Evolutionary conservation across 495 filamentous ascomycete genomes (phyloP).

Genomic region (Penicillium macrosclerotiorum): DNA sequence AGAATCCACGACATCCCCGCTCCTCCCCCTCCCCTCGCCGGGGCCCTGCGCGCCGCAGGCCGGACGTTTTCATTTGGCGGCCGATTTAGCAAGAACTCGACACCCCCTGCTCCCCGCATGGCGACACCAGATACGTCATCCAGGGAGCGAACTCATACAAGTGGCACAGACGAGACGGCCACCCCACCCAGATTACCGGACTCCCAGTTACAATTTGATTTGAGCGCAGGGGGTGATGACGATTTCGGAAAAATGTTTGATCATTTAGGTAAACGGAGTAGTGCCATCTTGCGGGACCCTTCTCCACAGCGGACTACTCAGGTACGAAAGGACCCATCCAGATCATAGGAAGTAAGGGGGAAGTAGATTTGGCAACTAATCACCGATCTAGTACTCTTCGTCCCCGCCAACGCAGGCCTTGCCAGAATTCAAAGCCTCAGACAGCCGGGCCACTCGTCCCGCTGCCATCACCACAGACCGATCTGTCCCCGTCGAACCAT

Average conservation of each 20-base stretch:
- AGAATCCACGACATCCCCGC: constrained; percentile 56
- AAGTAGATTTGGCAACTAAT: constrained; percentile 15
- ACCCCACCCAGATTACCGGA: constrained; percentile 68
- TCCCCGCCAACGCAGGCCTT: constrained; percentile 17
- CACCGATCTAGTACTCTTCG: constrained; percentile 21
- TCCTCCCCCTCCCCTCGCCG: constrained; percentile 52
- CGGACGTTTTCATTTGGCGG: constrained; percentile 72
- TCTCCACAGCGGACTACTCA: constrained; percentile 19
- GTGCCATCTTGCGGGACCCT: constrained; percentile 24
- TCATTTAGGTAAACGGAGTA: constrained; percentile 56
- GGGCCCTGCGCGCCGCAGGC: constrained; percentile 60
- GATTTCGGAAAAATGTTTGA: constrained; percentile 72
- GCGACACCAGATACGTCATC: constrained; percentile 36
- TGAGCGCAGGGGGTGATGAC: constrained; percentile 51
- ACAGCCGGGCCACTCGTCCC: constrained; percentile 34
- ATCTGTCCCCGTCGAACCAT: constrained; percentile 52
- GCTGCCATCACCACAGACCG: constrained; percentile 59
- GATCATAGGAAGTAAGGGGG: constrained; percentile 2
- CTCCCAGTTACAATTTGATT: constrained; percentile 46
- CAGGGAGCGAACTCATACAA: constrained; percentile 51
- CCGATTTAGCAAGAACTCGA: constrained; percentile 40
- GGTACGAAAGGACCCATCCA: constrained; percentile 19
- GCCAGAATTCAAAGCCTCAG: constrained; percentile 11
- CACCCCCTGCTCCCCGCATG: constrained; percentile 37
- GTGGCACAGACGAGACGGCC: constrained; percentile 61